These are phyloP conservation scores for Coniella vitis DNA, from an alignment of 2,329 filamentous ascomycete genomes.

Conservation along the genomic window DNA sequence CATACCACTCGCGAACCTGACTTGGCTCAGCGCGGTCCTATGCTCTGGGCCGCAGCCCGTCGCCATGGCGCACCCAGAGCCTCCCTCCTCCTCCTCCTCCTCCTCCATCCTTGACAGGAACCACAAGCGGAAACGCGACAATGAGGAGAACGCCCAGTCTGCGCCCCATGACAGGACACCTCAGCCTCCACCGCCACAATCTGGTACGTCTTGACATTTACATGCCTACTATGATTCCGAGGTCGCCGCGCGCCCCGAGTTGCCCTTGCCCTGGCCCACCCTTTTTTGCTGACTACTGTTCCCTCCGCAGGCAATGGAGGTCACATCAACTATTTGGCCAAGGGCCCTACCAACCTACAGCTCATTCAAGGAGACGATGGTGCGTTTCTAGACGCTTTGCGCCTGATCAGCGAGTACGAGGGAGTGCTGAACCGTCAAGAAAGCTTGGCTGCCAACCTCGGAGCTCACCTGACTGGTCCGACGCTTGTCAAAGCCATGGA, in stretches of 20 bases:
- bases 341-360: slow-evolving; percentile 36
- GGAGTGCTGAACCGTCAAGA: slow-evolving; percentile 77
- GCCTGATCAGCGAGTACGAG: slow-evolving; percentile 73
- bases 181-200: slow-evolving; percentile 37
- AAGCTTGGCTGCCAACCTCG: slow-evolving; percentile 77
- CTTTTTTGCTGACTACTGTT: slow-evolving; percentile 10
- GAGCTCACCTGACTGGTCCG: slow-evolving; percentile 74
- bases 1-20: not conserved
- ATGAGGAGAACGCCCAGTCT: slow-evolving; percentile 34
- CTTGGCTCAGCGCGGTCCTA: slow-evolving; percentile 7
- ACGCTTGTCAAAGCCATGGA: slow-evolving; percentile 83
- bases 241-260: not conserved
- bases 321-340: slow-evolving; percentile 49
- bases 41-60: slow-evolving; percentile 18
- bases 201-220: slow-evolving; percentile 32
- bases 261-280: not conserved
- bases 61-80: slow-evolving; percentile 32
- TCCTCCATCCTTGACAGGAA: slow-evolving; percentile 14
- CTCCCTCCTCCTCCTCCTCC: not conserved
- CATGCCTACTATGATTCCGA: not conserved
- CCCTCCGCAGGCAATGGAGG: slow-evolving; percentile 26
- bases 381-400: slow-evolving; percentile 65
- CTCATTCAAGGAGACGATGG: slow-evolving; percentile 53
- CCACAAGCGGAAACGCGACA: slow-evolving; percentile 43
- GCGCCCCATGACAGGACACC: slow-evolving; percentile 33